Evolutionary conservation across 441 rosid genomes (phyloP).

Genomic region (Macaranga tanarius): DNA sequence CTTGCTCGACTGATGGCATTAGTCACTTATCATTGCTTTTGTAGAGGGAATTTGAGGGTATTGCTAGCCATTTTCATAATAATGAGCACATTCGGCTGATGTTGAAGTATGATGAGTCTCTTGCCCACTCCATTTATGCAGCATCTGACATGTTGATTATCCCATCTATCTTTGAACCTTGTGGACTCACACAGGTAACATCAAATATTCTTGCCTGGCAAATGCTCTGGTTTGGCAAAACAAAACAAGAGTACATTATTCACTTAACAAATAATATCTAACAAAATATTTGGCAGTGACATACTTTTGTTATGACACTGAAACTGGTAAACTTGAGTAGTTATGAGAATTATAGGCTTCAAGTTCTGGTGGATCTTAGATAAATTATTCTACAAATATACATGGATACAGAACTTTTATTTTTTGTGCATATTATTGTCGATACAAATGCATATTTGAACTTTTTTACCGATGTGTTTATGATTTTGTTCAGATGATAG

Average conservation of each 20-base stretch:
- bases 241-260: background rate
- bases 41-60: constrained; percentile 90
- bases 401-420: background rate
- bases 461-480: background rate
- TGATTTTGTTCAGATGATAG: constrained; percentile 64
- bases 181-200: constrained; percentile 96
- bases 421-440: background rate
- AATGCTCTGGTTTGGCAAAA: constrained; percentile 15
- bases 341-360: no score
- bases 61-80: constrained; percentile 62
- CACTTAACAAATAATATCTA: background rate
- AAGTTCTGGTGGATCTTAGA: background rate
- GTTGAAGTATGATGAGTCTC: constrained; percentile 84
- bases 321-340: no score
- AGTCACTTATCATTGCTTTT: constrained; percentile 15
- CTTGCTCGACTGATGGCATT: constrained; percentile 5
- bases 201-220: constrained; percentile 14
- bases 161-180: constrained; percentile 96
- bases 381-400: no score
- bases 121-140: constrained; percentile 80
- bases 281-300: background rate
- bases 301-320: background rate
- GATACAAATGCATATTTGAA: constrained; percentile 13
- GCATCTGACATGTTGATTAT: constrained; percentile 91
- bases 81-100: constrained; percentile 72